Conservation (phyloP, 1,139 yeast genomes). For the Nematodospora anomalae region DNA sequence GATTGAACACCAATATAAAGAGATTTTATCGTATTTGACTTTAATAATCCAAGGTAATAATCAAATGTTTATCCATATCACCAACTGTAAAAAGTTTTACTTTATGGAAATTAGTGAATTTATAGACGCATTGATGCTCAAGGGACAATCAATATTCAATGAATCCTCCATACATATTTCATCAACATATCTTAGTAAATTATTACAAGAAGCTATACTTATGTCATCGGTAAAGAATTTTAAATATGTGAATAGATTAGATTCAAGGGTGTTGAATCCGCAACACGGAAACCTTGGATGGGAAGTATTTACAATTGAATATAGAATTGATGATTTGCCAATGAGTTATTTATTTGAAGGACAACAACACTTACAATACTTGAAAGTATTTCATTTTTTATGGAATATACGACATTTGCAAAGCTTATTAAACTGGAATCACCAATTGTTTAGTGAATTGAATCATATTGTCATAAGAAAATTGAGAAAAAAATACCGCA, state of each 20-base stretch:
- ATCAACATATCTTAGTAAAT: constrained; percentile 63
- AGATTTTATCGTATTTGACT: constrained; percentile 56
- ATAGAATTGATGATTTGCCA: constrained; percentile 59
- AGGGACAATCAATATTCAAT: constrained; percentile 55
- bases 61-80: constrained; percentile 53
- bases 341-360: constrained; percentile 28
- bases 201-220: constrained; percentile 66
- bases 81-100: constrained; percentile 63
- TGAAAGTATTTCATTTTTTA: constrained; percentile 79
- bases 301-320: constrained; percentile 92
- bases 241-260: constrained; percentile 43
- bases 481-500: constrained; percentile 3
- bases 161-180: constrained; percentile 65
- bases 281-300: constrained; percentile 70
- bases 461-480: constrained; percentile 31
- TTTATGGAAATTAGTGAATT: constrained; percentile 79
- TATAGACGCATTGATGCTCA: constrained; percentile 59
- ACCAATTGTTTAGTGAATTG: constrained; percentile 16
- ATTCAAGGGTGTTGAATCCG: constrained; percentile 76
- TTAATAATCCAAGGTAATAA: constrained; percentile 48
- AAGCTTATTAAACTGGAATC: constrained; percentile 47
- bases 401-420: constrained; percentile 75
- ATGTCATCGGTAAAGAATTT: constrained; percentile 59
- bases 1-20: constrained; percentile 54
- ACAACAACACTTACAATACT: constrained; percentile 48